These are phyloP conservation scores for Backusella parvicylindrica DNA, from an alignment of 192 early-diverging fungal genomes.

Conservation along the genomic window DNA sequence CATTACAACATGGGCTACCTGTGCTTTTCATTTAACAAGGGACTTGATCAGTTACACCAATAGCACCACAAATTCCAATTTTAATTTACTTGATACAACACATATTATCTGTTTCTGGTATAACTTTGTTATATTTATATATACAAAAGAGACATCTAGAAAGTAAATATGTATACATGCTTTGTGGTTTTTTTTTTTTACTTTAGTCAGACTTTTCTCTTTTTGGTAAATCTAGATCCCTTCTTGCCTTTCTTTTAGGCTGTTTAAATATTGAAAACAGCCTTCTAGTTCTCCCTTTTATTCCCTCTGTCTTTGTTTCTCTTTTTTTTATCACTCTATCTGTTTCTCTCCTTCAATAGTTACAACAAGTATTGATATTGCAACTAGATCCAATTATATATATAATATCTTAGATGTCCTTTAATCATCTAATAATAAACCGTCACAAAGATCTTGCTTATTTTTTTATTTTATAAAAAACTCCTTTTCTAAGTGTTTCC, in stretches of 20 bases:
- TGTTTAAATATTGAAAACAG: background rate
- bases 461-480: background rate
- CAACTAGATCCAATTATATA: background rate
- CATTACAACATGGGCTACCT: background rate
- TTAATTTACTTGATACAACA: background rate
- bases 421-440: background rate
- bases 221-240: background rate
- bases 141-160: no score
- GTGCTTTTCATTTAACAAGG: background rate
- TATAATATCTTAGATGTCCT: background rate
- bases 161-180: no score
- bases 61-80: background rate
- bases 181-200: no score
- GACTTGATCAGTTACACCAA: background rate
- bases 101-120: background rate
- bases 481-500: background rate
- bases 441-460: background rate
- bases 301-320: background rate
- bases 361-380: background rate
- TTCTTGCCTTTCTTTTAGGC: background rate
- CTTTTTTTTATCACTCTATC: background rate
- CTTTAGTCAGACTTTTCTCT: background rate
- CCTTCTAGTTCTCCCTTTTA: background rate
- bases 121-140: no score
- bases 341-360: background rate